phyloP scores from a whole-genome alignment of 2,329 filamentous ascomycete species.

The Hypoxylon sp. region DNA sequence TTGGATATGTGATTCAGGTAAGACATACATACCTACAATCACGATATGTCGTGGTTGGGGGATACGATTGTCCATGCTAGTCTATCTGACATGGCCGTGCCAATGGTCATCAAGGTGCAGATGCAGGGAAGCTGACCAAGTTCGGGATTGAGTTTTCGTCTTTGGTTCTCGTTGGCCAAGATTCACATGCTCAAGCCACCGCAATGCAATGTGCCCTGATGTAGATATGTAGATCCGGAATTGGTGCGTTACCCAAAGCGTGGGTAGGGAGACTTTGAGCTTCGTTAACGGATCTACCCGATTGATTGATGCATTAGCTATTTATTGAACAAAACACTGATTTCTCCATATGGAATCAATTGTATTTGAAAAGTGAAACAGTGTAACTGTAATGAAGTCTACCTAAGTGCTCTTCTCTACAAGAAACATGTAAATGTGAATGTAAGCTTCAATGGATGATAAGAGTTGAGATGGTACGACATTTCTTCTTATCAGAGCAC shows the following conservation, averaged over 20 bases:
- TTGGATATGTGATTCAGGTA: neutral
- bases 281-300: slow-evolving; percentile 28
- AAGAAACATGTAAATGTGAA: slow-evolving; percentile 20
- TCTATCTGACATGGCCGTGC: slow-evolving; percentile 42
- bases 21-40: slow-evolving; percentile 43
- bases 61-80: slow-evolving; percentile 43
- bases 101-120: slow-evolving; percentile 9
- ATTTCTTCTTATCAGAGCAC: slow-evolving; percentile 17
- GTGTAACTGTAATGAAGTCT: slow-evolving; percentile 4
- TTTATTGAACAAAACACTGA: too few species aligned
- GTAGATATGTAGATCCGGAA: slow-evolving; percentile 7
- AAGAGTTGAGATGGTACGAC: slow-evolving; percentile 8
- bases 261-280: slow-evolving; percentile 4
- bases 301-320: slow-evolving; percentile 10
- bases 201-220: neutral
- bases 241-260: slow-evolving; percentile 17
- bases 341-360: slow-evolving; percentile 4
- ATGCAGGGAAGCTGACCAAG: slow-evolving; percentile 10
- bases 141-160: slow-evolving; percentile 9
- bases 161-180: slow-evolving; percentile 3
- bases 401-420: slow-evolving; percentile 1
- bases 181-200: slow-evolving; percentile 20
- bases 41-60: slow-evolving; percentile 47
- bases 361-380: too few species aligned
- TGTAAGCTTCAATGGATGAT: too few species aligned